Base-by-base conservation (phyloP, 1,284 basidiomycete species). In the Porodaedalea pini region DNA sequence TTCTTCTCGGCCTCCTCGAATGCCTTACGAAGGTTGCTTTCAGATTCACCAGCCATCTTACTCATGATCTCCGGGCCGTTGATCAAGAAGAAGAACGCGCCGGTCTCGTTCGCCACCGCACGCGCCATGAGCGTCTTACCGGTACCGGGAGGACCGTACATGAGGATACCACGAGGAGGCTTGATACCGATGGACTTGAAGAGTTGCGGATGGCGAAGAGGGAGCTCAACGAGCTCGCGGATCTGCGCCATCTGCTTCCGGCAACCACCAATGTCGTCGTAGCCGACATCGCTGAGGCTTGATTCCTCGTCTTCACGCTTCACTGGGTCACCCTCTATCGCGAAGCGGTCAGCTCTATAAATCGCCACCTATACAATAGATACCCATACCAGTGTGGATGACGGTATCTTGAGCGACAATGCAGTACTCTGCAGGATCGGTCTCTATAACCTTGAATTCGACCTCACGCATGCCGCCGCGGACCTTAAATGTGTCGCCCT, bases 151-250 rank as follows among this genome's bases (percentile, higher is more conserved):
- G 94, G 94, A 61, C 94, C 94, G 67, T 84, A 97, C 92, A 98
- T 90, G 63, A 97, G 86, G 65, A 97, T 94, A 81, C 94, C 94
- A 65, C 97, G 91, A 37, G 97, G 97, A 34, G 96, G 97, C 77
- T 98, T 99, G 83, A 99, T 99, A 85, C 96, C 96, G 69, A 99
- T 99, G 23, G 93, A 95, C 75, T 99, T 99, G 89, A 98, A 99
- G 13, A 99, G 85, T 75, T 99, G 95, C 23, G 97, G 97, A 77
- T 99, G 97, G 58, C 96, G 92, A 39, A 99, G 83, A 31, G 96
- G 97, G 4, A 99, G 80, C 74, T 99, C 97, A 62, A 99, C 97
- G 55, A 99, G 87, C 79, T 99, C 97, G 73, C 97, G 94, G 62
- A 99, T 98, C 72, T 98, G 95, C 2, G 96, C 96, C 88, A 99